Evolutionary conservation across 192 early-diverging fungal species (phyloP).

Genomic region (Coemansia sp.): DNA sequence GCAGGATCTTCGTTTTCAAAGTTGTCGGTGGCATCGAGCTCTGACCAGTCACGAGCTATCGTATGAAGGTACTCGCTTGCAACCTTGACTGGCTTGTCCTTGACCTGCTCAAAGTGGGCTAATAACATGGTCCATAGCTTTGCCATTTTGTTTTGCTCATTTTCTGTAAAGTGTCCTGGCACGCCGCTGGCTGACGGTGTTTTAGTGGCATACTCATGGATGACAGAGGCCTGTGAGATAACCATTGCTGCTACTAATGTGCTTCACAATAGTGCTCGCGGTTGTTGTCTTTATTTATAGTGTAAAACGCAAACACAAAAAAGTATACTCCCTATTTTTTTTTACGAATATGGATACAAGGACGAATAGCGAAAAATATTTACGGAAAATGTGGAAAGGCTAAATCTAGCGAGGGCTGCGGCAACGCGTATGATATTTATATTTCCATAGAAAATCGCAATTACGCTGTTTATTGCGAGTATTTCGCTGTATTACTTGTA

Average conservation of each 20-base stretch:
- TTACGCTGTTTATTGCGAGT: background rate
- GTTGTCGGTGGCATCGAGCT: conserved; percentile 17
- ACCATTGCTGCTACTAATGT: conserved; percentile 17
- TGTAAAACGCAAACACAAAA: background rate
- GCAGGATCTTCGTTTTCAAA: conserved; percentile 19
- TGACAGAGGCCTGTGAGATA: conserved; percentile 44
- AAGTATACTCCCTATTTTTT: background rate
- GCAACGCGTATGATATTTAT: background rate
- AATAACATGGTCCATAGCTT: conserved; percentile 42
- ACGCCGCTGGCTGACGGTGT: conserved; percentile 14
- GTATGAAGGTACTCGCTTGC: conserved; percentile 31
- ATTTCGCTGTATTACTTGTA: background rate
- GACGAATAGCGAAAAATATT: background rate
- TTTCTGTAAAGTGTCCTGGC: conserved; percentile 29
- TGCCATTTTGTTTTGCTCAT: conserved; percentile 33
- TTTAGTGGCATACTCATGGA: conserved; percentile 35
- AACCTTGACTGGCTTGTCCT: conserved; percentile 29
- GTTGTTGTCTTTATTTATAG: background rate
- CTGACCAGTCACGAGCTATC: conserved; percentile 28
- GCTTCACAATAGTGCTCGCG: background rate
- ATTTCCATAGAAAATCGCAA: background rate
- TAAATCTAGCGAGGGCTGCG: background rate
- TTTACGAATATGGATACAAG: background rate
- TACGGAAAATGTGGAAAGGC: conserved; percentile 1
- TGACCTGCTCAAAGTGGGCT: conserved; percentile 22